Base-by-base conservation (phyloP, 306 rosid genomes). In the Dalbergia cultrata region DNA sequence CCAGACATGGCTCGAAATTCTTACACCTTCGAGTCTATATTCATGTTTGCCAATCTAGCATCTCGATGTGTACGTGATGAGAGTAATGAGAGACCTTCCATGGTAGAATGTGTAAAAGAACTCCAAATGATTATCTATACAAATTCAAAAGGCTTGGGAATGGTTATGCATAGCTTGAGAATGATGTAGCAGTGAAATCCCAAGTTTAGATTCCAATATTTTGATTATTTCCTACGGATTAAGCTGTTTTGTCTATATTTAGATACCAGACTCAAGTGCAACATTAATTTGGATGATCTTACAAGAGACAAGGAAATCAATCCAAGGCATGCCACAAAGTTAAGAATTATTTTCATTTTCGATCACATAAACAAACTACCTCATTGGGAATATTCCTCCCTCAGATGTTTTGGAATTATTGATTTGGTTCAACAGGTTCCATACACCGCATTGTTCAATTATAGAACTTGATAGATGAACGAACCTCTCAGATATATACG, bases 41-140 rank as follows among this genome's bases (percentile, higher is more conserved):
- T 75, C 81, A 88, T 88, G 91, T 91, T 91, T 76, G 97, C 98
- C 7, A 93, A 91, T 67, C 76, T 93, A 65, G 98, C 97, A 67
- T 93, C 98, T 16, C 66, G 94, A 22, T 93, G 98, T 67, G 94
- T 91, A 31, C 89, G 97, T 68, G 22, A 72, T 7, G 92, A 91
- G 57, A 90, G 98, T 77, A 80, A 84, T 8, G 90, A 91, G 77
- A 90, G 98, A 52, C 98, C 98, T 41, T 82, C 92, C 21, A 88
- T 91, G 94, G 76, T 86, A 44, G 93, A 90, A 39, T 93, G 98
- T 44, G 90, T 86, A 21, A 84, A 82, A 67, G 90, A 93, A 86
- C 87, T 93, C 44, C 97, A 89, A 81, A 65, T 73, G 72, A 90
- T 91, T 72, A 75, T 90, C 69, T 76, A 72, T 70, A 82, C 86